Evolutionary conservation across 345 rosid genomes (phyloP).

Genomic region (Syzygium aqueum): DNA sequence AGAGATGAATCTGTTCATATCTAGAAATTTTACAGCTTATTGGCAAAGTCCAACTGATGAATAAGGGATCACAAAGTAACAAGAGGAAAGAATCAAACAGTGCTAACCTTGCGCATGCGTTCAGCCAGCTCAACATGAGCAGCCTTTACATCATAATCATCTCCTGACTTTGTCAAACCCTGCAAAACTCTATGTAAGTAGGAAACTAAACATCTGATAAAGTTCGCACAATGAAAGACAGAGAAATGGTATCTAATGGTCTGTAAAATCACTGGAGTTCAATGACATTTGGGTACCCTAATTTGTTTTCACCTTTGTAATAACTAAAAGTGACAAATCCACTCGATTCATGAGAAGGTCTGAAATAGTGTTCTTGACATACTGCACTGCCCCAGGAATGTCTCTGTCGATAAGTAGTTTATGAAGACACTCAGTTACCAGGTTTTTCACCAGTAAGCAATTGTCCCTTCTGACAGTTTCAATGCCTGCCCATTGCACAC

Average conservation of each 20-base stretch:
- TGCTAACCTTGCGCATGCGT: conserved; percentile 93
- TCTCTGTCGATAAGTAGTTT: conserved; percentile 84
- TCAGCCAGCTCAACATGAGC: conserved; percentile 98
- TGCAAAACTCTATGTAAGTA: conserved; percentile 19
- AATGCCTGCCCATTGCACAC: conserved; percentile 48
- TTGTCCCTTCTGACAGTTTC: conserved; percentile 99
- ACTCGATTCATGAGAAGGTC: conserved; percentile 98
- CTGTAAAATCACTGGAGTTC: background rate
- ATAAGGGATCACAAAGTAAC: background rate
- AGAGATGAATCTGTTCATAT: background rate
- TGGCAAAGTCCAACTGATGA: background rate
- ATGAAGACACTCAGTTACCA: conserved; percentile 87
- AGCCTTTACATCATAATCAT: conserved; percentile 89
- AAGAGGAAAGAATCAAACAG: background rate
- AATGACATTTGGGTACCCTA: background rate
- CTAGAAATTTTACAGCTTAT: background rate
- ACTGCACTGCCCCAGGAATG: conserved; percentile 77
- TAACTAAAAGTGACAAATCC: conserved; percentile 95
- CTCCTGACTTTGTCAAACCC: conserved; percentile 96
- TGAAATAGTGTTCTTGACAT: conserved; percentile 81
- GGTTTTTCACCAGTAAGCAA: conserved; percentile 90
- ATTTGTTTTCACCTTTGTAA: conserved; percentile 61
- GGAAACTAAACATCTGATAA: background rate
- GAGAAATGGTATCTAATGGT: conserved; percentile 1
- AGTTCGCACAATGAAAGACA: background rate